Evolutionary conservation across 768 basidiomycete genomes (phyloP), one percentile per base, ranked within the genome.

Genomic region (Clathrus columnatus): DNA sequence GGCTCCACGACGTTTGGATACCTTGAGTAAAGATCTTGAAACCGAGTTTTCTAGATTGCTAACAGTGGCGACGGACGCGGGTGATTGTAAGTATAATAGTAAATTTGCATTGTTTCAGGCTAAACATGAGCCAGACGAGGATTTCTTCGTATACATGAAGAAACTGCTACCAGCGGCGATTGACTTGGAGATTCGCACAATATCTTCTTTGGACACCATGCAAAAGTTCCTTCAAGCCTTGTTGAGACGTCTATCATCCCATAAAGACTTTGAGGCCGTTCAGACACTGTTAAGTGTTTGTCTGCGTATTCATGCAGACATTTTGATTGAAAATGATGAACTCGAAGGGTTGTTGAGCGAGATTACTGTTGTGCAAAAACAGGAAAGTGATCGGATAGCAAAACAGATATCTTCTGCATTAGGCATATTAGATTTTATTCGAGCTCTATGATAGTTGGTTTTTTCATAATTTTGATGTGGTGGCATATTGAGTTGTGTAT

Each of bases 201-300:
- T 98, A 51, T 70, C 80, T 26, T 77, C 83, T 2, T 70, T 88
- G 30, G 74, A 82, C 43, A 77, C 79, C 52, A 75, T 94, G 20
- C 70, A 68, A 0, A 66, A 75, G 18, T 97, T 98, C 72, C 70
- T 96, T 46, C 72, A 75, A 56, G 87, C 91, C 0, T 74, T 98
- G 23, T 79, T 75, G 10, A 79, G 71, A 53, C 83, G 95, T 3
- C 75, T 98, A 24, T 70, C 68, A 29, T 88, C 87, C 6, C 89
- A 84, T 61, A 80, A 81, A 48, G 96, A 99, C 70, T 98, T 96
- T 64, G 96, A 99, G 68, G 93, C 91, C 11, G 88, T 95, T 3
- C 92, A 98, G 68, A 80, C 93, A 0, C 75, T 94, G 64, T 77
- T 92, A 62, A 83, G 76, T 60, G 85, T 95, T 1, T 91, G 96